These are phyloP conservation scores for Actinidia arguta DNA, from an alignment of 179 eudicot species.

Conservation along the genomic window DNA sequence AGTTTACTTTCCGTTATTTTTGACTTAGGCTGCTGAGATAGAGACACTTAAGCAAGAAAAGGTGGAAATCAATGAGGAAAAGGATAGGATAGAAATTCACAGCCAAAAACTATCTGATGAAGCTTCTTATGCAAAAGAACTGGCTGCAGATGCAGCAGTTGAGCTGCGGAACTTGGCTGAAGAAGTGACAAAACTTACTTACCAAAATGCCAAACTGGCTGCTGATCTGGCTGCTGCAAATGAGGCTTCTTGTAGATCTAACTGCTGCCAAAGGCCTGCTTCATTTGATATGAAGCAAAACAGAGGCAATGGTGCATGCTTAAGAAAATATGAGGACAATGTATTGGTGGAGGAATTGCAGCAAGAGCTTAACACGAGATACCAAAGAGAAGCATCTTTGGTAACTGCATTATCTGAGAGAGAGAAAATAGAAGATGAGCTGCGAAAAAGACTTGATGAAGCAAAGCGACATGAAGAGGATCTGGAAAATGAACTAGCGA, in stretches of 20 bases:
- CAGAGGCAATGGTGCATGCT: conserved; percentile 55
- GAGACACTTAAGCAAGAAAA: conserved; percentile 81
- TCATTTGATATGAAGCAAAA: conserved; percentile 12
- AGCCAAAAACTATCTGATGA: conserved; percentile 93
- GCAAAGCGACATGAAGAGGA: conserved; percentile 81
- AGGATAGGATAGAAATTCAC: conserved; percentile 86
- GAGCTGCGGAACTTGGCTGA: conserved; percentile 95
- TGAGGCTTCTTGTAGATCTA: conserved; percentile 33
- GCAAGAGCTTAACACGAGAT: conserved; percentile 68
- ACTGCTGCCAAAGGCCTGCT: conserved; percentile 8
- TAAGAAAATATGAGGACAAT: conserved; percentile 53
- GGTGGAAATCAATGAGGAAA: conserved; percentile 77
- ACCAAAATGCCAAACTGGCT: conserved; percentile 82
- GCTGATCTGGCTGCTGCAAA: conserved; percentile 65
- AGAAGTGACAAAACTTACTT: conserved; percentile 85
- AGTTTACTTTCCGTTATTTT: not conserved
- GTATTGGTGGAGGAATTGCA: conserved; percentile 67
- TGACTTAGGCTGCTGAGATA: conserved; percentile 79
- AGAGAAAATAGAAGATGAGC: conserved; percentile 78
- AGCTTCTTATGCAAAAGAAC: conserved; percentile 96
- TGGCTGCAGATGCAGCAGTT: conserved; percentile 98
- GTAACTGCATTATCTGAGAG: conserved; percentile 97
- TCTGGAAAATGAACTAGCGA: conserved; percentile 95
- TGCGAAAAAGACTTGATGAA: conserved; percentile 78
- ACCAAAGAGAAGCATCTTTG: conserved; percentile 80